Conservation (phyloP, 2,329 filamentous ascomycete species). For the Cytospora paraplurivora region DNA sequence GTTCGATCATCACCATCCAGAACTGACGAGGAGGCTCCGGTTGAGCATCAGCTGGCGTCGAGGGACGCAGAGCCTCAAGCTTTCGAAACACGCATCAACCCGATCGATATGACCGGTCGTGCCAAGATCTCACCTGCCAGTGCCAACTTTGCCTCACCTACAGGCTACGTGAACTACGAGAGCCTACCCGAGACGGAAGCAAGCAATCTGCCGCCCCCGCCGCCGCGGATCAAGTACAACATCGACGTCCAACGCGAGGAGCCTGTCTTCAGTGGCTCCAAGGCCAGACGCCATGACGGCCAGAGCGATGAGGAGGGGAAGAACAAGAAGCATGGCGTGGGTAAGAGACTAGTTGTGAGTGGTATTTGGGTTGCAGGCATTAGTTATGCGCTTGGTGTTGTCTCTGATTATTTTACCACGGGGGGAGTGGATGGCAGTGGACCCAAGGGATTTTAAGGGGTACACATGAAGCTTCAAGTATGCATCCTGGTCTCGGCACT, state of each 20-base stretch:
- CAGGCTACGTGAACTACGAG: constrained; percentile 66
- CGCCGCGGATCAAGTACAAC: constrained; percentile 42
- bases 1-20: constrained; percentile 39
- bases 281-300: constrained; percentile 25
- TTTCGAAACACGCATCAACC: constrained; percentile 48
- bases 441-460: constrained; percentile 31
- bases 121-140: constrained; percentile 44
- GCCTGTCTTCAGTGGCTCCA: constrained; percentile 48
- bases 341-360: constrained; percentile 54
- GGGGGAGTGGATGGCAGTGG: constrained; percentile 48
- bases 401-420: constrained; percentile 59
- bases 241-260: constrained; percentile 51
- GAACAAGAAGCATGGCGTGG: constrained; percentile 44
- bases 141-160: constrained; percentile 64
- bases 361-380: constrained; percentile 57
- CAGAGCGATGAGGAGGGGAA: constrained; percentile 4
- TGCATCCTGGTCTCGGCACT: neutral
- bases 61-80: constrained; percentile 2
- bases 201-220: constrained; percentile 37
- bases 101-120: constrained; percentile 58
- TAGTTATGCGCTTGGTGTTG: constrained; percentile 60
- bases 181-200: constrained; percentile 38
- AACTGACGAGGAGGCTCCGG: constrained; percentile 26
- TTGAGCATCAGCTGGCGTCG: constrained; percentile 10
- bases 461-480: neutral